Conservation (phyloP, 805 yeast species). For the Huiozyma naganishii region DNA sequence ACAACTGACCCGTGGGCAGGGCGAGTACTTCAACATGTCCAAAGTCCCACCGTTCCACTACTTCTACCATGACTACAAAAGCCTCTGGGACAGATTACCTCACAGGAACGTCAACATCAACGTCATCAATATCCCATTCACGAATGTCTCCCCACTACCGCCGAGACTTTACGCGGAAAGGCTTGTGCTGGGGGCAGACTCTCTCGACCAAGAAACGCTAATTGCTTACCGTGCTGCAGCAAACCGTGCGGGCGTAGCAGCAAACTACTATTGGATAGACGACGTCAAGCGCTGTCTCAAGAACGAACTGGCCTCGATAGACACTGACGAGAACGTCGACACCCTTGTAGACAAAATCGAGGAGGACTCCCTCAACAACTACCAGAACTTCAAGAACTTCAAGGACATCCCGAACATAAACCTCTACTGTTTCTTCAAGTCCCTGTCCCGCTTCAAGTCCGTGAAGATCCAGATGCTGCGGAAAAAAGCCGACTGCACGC, state of each 20-base stretch:
- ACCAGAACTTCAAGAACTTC: slow-evolving; percentile 16
- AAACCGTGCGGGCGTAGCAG: background rate
- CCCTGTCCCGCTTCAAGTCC: slow-evolving; percentile 24
- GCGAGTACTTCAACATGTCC: slow-evolving; percentile 13
- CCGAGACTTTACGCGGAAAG: slow-evolving; percentile 15
- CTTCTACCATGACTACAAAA: slow-evolving; percentile 21
- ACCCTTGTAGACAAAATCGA: slow-evolving; percentile 7
- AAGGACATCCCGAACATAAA: slow-evolving; percentile 31
- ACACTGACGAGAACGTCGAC: slow-evolving; percentile 3
- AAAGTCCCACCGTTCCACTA: slow-evolving; percentile 24
- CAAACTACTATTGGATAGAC: slow-evolving; percentile 23
- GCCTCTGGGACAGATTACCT: slow-evolving; percentile 25
- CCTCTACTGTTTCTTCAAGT: slow-evolving; percentile 26
- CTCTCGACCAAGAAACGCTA: slow-evolving; percentile 20
- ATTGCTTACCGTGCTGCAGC: slow-evolving; percentile 9
- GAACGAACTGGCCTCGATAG: background rate
- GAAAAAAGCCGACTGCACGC: slow-evolving; percentile 29
- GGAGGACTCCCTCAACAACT: slow-evolving; percentile 16
- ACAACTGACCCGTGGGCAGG: slow-evolving; percentile 16
- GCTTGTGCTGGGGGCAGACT: background rate
- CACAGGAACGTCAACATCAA: slow-evolving; percentile 19
- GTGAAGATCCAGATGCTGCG: slow-evolving; percentile 30
- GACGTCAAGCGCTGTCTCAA: slow-evolving; percentile 13
- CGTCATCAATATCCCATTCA: slow-evolving; percentile 26
- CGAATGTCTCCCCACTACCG: slow-evolving; percentile 24